phyloP scores from a whole-genome alignment of 768 basidiomycete species.

The Serpula lacrymans region DNA sequence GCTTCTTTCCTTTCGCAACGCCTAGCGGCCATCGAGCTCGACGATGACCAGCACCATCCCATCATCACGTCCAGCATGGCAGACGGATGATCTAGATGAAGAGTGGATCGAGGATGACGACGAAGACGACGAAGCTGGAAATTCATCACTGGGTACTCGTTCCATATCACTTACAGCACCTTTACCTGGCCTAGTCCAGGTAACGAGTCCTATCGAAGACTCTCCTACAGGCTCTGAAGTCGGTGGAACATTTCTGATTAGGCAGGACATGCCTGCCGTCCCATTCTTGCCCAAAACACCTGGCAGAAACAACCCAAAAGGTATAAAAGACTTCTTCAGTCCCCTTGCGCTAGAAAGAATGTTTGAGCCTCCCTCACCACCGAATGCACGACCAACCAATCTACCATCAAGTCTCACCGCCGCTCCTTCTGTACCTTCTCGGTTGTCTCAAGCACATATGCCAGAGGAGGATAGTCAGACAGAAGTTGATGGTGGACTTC shows the following conservation, averaged over 20 bases:
- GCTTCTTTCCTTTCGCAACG: neutral
- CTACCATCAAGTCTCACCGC: conserved; percentile 16
- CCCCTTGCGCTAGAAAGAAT: conserved; percentile 84
- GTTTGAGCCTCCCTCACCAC: conserved; percentile 93
- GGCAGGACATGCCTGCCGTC: conserved; percentile 57
- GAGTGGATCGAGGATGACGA: conserved; percentile 79
- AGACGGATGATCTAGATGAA: conserved; percentile 86
- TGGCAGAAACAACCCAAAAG: conserved; percentile 50
- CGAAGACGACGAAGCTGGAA: conserved; percentile 34
- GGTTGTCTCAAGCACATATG: conserved; percentile 34
- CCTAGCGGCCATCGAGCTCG: neutral
- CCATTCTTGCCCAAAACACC: conserved; percentile 67
- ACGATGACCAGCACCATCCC: conserved; percentile 10
- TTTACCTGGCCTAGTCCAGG: conserved; percentile 47
- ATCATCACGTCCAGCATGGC: conserved; percentile 62
- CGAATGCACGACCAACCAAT: conserved; percentile 28
- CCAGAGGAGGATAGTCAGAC: conserved; percentile 24
- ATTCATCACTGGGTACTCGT: conserved; percentile 36
- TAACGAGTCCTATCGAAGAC: conserved; percentile 35
- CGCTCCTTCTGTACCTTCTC: conserved; percentile 32
- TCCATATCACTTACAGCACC: conserved; percentile 60
- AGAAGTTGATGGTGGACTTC: conserved; percentile 16
- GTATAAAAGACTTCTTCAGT: conserved; percentile 84
- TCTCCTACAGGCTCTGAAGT: conserved; percentile 27
- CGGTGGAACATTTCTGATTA: conserved; percentile 73